These are phyloP conservation scores for Apodospora peruviana DNA, from an alignment of 495 filamentous ascomycete genomes.

Conservation along the genomic window DNA sequence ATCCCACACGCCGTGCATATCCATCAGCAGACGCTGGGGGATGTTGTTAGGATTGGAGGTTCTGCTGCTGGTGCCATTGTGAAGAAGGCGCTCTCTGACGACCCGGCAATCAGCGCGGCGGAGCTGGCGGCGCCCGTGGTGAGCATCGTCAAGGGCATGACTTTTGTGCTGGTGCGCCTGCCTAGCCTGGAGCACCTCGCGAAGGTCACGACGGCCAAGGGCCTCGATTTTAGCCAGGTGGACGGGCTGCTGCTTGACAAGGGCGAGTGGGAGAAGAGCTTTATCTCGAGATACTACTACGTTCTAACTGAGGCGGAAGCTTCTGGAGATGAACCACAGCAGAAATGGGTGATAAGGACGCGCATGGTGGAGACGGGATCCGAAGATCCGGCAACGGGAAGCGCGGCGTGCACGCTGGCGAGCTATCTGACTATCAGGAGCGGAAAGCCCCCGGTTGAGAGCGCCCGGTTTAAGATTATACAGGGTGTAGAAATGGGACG, in stretches of 20 bases:
- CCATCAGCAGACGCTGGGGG: slow-evolving; percentile 38
- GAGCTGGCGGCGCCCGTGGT: slow-evolving; percentile 44
- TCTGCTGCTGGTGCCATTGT: background rate
- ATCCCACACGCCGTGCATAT: slow-evolving; percentile 65
- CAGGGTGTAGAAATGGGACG: slow-evolving; percentile 81
- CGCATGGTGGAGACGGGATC: slow-evolving; percentile 53
- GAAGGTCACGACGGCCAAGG: slow-evolving; percentile 18
- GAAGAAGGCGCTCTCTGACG: slow-evolving; percentile 15
- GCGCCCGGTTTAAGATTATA: slow-evolving; percentile 46
- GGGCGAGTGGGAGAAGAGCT: slow-evolving; percentile 48
- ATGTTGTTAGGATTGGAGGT: slow-evolving; percentile 3
- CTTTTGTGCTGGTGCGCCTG: slow-evolving; percentile 53
- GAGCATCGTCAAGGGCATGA: slow-evolving; percentile 67
- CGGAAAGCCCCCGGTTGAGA: slow-evolving; percentile 21
- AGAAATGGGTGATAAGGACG: slow-evolving; percentile 19
- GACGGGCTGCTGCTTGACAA: slow-evolving; percentile 46
- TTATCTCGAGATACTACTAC: slow-evolving; percentile 54
- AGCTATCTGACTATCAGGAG: slow-evolving; percentile 50
- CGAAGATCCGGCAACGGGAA: slow-evolving; percentile 69
- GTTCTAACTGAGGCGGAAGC: slow-evolving; percentile 23
- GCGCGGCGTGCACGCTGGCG: slow-evolving; percentile 52
- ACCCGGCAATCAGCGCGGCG: slow-evolving; percentile 21
- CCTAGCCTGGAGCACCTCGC: slow-evolving; percentile 39
- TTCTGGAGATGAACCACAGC: slow-evolving; percentile 15
- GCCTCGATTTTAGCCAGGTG: slow-evolving; percentile 22